A percentile compares a stretch with the other conserved stretches of the same genome.
Conservation (phyloP, 2,329 filamentous ascomycete species). For the Pestalotiopsis sp. region DNA sequence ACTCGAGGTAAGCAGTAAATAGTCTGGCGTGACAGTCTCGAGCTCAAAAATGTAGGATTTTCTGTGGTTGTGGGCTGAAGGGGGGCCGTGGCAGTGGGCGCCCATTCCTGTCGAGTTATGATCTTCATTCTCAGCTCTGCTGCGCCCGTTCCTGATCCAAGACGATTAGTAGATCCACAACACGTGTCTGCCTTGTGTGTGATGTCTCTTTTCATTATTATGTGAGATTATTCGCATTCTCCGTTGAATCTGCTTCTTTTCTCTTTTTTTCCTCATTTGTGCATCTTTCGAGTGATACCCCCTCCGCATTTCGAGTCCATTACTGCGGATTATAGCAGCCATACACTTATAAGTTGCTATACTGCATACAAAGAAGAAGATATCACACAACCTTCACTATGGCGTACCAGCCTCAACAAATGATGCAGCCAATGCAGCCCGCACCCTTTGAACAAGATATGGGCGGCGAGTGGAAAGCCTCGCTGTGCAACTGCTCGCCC, state of each 20-base stretch:
- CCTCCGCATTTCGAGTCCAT: too few species aligned
- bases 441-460: constrained; percentile 9
- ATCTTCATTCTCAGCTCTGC: not conserved
- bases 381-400: not conserved
- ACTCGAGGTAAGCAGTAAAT: too few species aligned
- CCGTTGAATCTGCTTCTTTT: not conserved
- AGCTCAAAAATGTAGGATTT: too few species aligned
- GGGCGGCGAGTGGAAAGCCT: constrained; percentile 31
- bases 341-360: not conserved
- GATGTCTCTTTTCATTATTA: not conserved
- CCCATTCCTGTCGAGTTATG: not conserved
- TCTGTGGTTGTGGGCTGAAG: not conserved
- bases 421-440: constrained; percentile 6
- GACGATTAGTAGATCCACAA: not conserved
- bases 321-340: too few species aligned
- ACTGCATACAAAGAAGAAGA: not conserved
- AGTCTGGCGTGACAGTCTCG: too few species aligned
- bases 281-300: too few species aligned
- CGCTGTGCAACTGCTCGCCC: constrained; percentile 32
- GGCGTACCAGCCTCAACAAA: constrained; percentile 12
- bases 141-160: not conserved
- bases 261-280: not conserved
- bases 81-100: not conserved
- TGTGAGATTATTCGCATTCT: not conserved
- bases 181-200: not conserved